Conservation (phyloP, 202 grass and related monocot species). For the Digitaria exilis region DNA sequence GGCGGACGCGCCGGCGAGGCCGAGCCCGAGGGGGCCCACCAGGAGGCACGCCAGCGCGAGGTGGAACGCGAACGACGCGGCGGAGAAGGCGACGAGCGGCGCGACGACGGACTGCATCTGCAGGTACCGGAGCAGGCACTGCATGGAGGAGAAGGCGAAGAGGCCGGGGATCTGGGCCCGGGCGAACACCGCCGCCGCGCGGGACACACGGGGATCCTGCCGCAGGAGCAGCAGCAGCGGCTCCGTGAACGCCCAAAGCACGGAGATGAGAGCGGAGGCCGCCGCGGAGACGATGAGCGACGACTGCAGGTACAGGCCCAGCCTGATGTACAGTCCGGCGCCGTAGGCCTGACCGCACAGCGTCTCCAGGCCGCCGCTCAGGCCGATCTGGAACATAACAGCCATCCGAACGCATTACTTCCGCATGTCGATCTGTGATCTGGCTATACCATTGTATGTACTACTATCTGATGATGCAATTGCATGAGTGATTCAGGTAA, state of each 20-base stretch:
- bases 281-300: conserved; percentile 49
- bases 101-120: conserved; percentile 67
- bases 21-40: conserved; percentile 48
- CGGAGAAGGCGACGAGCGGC: conserved; percentile 68
- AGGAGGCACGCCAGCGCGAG: conserved; percentile 48
- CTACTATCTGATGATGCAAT: background rate
- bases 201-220: conserved; percentile 59
- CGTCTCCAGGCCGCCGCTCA: conserved; percentile 87
- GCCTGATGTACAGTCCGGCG: conserved; percentile 56
- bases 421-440: background rate
- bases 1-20: conserved; percentile 56
- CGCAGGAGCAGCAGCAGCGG: conserved; percentile 52
- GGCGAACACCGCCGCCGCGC: conserved; percentile 50
- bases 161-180: conserved; percentile 56
- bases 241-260: conserved; percentile 69
- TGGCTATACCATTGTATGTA: background rate
- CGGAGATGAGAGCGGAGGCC: conserved; percentile 49
- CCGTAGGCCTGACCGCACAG: conserved; percentile 80
- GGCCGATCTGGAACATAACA: conserved; percentile 59
- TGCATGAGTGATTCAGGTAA: background rate
- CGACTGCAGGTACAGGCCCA: conserved; percentile 80
- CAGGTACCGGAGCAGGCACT: conserved; percentile 78
- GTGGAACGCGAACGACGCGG: conserved; percentile 48
- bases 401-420: background rate
- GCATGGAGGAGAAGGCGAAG: conserved; percentile 58